Evolutionary conservation across 352 stramenopile genomes (phyloP).

Genomic region (Phytophthora niederhauseri): DNA sequence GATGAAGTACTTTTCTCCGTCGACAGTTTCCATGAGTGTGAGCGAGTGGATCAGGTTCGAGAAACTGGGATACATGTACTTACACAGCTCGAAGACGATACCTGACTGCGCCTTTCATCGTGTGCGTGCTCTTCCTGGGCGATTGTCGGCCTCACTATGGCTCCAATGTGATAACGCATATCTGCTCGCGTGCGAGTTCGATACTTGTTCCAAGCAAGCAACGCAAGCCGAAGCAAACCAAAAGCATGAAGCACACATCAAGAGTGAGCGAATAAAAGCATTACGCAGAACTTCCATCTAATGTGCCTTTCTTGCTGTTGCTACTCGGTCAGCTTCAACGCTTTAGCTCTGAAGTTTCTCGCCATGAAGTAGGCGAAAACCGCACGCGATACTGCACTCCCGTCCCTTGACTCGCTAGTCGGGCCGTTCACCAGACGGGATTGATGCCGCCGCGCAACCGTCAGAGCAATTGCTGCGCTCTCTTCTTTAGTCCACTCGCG

Average conservation of each 20-base stretch:
- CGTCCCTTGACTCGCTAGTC: conserved; percentile 32
- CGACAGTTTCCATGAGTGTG: not conserved
- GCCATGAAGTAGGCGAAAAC: conserved; percentile 12
- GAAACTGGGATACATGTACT: not conserved
- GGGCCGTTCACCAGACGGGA: conserved; percentile 10
- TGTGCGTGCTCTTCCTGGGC: not conserved
- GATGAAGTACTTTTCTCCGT: not conserved
- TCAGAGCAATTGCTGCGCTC: conserved; percentile 23
- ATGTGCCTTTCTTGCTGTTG: conserved; percentile 30
- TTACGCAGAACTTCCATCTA: conserved; percentile 47
- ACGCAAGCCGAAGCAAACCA: not conserved
- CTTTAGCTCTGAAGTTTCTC: conserved; percentile 18
- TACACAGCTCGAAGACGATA: not conserved
- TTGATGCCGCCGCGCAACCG: conserved; percentile 9
- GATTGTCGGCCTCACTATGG: not conserved
- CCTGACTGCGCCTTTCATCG: not conserved
- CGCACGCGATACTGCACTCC: conserved; percentile 27
- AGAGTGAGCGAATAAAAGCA: conserved; percentile 25
- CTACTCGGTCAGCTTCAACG: conserved; percentile 29
- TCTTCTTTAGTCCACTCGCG: conserved; percentile 25
- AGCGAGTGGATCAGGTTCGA: not conserved
- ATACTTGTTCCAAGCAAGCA: not conserved
- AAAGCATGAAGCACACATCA: not conserved
- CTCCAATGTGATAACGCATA: not conserved
- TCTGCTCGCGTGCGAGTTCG: conserved; percentile 2